Evolutionary conservation across 2,329 filamentous ascomycete species (phyloP).

Genomic region (Xylariaceae sp.): DNA sequence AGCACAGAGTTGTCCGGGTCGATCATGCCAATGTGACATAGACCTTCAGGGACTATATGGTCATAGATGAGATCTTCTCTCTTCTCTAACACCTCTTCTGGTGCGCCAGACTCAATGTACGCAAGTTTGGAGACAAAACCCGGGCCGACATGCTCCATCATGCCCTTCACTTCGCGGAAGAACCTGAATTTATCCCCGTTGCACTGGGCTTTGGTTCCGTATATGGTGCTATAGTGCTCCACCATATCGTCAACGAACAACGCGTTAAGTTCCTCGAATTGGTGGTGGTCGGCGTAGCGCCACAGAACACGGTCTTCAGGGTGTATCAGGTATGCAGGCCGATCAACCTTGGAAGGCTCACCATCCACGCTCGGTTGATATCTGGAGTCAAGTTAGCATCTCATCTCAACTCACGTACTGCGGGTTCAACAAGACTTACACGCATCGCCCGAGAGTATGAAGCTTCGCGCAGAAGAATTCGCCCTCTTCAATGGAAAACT

Average conservation of each 20-base stretch:
- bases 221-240: constrained; percentile 12
- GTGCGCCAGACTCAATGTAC: constrained; percentile 4
- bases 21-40: constrained; percentile 3
- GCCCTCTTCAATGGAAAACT: constrained; percentile 28
- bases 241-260: constrained; percentile 12
- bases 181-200: constrained; percentile 8
- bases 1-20: constrained; percentile 4
- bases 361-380: constrained; percentile 2
- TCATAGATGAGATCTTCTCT: constrained; percentile 15
- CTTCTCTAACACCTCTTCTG: background rate
- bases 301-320: constrained; percentile 31
- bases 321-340: constrained; percentile 24
- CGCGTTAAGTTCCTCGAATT: background rate
- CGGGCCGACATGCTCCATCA: constrained; percentile 18
- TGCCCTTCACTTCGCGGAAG: constrained; percentile 16
- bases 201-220: constrained; percentile 14
- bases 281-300: constrained; percentile 20
- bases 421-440: constrained; percentile 22
- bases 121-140: constrained; percentile 13
- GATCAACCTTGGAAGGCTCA: constrained; percentile 14
- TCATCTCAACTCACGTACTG: background rate
- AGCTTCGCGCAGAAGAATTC: constrained; percentile 17
- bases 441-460: constrained; percentile 22
- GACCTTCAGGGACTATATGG: constrained; percentile 16
- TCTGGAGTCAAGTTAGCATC: constrained; percentile 20